Base-by-base conservation (phyloP, 345 rosid species). In the Turritis glabra region DNA sequence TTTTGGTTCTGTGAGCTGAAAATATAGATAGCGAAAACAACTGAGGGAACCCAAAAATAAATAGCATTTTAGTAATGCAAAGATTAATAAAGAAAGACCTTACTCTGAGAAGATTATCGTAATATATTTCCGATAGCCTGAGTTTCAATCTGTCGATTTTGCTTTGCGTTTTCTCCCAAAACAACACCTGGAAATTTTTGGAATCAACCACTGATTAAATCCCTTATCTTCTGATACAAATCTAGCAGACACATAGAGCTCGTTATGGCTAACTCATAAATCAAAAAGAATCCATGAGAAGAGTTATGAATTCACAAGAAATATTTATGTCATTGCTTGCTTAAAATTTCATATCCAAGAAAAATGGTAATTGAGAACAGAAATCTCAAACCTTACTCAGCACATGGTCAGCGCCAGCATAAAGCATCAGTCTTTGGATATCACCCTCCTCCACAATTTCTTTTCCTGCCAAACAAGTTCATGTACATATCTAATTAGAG, bases 361-460 rank as follows among this genome's bases (percentile, higher is more conserved):
- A 59, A 61, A 26, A 58, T 41, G 67, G 65, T 5, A 23, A 62
- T 19, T 44, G 59, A 38, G 21, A 47, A 25, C 37, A 10, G 44
- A 81, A 76, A 48, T 64, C 26, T 55, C 92, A 77, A 82, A 93
- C 98, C 98, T 93, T 90, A 71, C 81, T 80, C 54, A 93, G 75
- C 66, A 85, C 81, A 74, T 88, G 90, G 82, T 90, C 96, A 82
- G 90, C 85, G 67, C 80, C 81, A 48, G 93, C 86, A 72, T 63
- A 62, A 71, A 88, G 82, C 86, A 88, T 84, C 76, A 53, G 59
- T 74, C 87, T 86, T 79, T 81, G 89, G 60, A 77, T 73, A 74
- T 78, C 79, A 33, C 26, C 77, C 41, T 62, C 90, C 50, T 84
- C 83, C 67, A 88, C 85, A 75, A 94, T 66, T 71, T 90, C 92